A percentile compares a stretch with the other conserved stretches of the same genome.
Evolutionary conservation across 352 stramenopile genomes (phyloP).

Genomic region (Phytopythium vexans): DNA sequence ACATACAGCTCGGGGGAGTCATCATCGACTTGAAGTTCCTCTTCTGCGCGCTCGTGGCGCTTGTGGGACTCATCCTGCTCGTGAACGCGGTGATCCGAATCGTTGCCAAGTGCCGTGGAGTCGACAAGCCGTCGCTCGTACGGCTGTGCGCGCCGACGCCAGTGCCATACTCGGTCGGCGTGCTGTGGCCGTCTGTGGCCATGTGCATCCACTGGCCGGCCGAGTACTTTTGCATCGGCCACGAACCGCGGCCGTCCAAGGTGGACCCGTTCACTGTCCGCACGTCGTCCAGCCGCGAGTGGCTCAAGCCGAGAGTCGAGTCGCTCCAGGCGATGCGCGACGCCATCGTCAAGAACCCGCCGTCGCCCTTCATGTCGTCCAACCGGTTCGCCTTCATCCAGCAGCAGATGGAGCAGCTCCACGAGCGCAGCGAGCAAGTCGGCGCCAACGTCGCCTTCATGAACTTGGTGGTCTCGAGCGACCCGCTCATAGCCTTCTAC

Average conservation of each 20-base stretch:
- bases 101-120: neutral
- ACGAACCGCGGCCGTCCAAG: slow-evolving; percentile 1
- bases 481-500: slow-evolving; percentile 18
- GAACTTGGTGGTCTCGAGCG: slow-evolving; percentile 37
- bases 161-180: slow-evolving; percentile 25
- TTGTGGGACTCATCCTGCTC: neutral
- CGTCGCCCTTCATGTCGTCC: slow-evolving; percentile 1
- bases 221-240: slow-evolving; percentile 28
- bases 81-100: neutral
- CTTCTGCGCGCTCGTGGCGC: slow-evolving; percentile 13
- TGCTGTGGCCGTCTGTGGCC: slow-evolving; percentile 19
- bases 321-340: neutral
- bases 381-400: slow-evolving; percentile 20
- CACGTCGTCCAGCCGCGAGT: neutral
- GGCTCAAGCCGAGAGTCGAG: neutral
- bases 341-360: neutral
- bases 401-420: slow-evolving; percentile 24
- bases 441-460: slow-evolving; percentile 28
- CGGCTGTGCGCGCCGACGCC: slow-evolving; percentile 5
- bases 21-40: slow-evolving; percentile 36
- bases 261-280: neutral
- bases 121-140: neutral
- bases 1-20: slow-evolving; percentile 17
- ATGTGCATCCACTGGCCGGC: slow-evolving; percentile 30
- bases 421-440: slow-evolving; percentile 14